Base-by-base conservation (phyloP, 23 red algal genomes). In the Cyanidioschyzon merolae region DNA sequence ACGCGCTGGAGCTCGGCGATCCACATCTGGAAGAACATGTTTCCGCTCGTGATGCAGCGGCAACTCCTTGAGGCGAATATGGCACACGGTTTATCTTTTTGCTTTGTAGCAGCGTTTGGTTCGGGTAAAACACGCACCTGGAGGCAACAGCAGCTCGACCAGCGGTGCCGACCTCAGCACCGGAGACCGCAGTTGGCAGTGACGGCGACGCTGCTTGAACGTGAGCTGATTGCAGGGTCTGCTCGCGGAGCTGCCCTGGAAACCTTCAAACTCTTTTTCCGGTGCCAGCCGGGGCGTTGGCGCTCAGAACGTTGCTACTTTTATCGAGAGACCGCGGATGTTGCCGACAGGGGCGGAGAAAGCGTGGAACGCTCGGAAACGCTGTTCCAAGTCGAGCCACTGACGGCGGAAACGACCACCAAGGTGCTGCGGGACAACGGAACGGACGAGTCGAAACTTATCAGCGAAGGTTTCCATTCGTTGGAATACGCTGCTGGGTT, bases 401-500 rank as follows among this genome's bases (percentile, higher is more conserved):
- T 71, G 16, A 71, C 63, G 16, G 2, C 32, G 7, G 32, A 3
- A 3, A 15, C 29, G 30, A 15, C 12, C 12, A 7, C 2, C 12
- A 35, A 25, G 63, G 63, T 71, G 12, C 63, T 71, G 16, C 12
- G 63, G 63, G 63, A 71, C 29, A 71, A 71, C 63, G 63, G 63
- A 35, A 35, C 32, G 3, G 29, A 32, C 63, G 63, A 71, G 63
- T 3, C n/a, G 29, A 3, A 25, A 27, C 63, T 71, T 7, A 32
- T 35, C 7, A 27, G 30, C 7, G 63, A 25, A 3, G 63, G 63
- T 25, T 35, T 71, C 7, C n/a, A 27, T 32, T 7, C 3, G n/a
- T 25, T 32, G 30, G 63, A 35, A 71, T 7, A 35, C 3, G 32
- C 32, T 32, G 63, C 63, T 35, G 89, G 89, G 2, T 86, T 91